A percentile compares a stretch with the other conserved stretches of the same genome.
phyloP scores from a whole-genome alignment of 345 rosid species.

The Salix koriyanagi region DNA sequence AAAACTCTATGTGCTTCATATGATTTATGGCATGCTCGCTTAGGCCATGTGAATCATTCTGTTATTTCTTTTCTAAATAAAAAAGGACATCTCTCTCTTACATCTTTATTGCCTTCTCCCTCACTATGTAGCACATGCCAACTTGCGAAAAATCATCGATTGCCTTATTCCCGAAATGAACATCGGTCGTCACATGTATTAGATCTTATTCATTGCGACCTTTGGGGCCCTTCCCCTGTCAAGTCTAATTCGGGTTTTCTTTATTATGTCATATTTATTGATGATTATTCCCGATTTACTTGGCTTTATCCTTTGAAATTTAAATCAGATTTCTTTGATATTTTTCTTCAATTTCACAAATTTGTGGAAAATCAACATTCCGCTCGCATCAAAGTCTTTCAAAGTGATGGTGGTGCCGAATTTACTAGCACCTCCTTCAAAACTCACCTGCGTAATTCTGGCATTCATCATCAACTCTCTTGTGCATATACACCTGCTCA shows the following conservation, averaged over 20 bases:
- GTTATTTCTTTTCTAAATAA: background rate
- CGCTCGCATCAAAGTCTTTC: background rate
- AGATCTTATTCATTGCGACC: background rate
- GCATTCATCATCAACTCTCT: background rate
- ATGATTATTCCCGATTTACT: background rate
- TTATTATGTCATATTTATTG: background rate
- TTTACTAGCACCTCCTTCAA: background rate
- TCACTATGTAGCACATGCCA: constrained; percentile 1
- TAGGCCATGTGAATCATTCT: background rate
- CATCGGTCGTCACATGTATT: background rate
- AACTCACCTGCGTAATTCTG: background rate
- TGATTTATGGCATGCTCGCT: constrained; percentile 13
- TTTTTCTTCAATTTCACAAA: background rate
- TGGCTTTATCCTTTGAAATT: constrained; percentile 4
- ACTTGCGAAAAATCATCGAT: constrained; percentile 3
- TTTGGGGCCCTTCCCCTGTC: background rate
- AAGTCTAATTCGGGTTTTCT: background rate
- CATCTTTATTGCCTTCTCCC: constrained; percentile 4
- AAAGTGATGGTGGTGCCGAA: background rate
- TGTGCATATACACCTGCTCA: background rate
- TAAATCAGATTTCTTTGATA: background rate
- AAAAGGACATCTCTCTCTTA: background rate
- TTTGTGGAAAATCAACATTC: background rate
- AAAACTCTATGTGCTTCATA: background rate
- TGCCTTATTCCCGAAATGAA: background rate